Conservation (phyloP, 2,329 filamentous ascomycete species). For the Exophiala sideris region DNA sequence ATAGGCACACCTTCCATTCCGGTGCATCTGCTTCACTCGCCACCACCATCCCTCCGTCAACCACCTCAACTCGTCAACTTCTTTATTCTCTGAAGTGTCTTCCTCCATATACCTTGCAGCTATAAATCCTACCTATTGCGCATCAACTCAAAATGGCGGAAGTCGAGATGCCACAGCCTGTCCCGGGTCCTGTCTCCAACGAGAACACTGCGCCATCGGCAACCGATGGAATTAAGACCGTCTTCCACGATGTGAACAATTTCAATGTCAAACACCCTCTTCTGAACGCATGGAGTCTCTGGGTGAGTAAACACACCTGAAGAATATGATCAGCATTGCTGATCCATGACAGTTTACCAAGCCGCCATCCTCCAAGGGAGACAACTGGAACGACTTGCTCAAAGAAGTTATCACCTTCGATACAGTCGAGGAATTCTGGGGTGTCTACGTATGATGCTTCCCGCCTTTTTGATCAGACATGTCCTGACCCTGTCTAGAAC, state of each 20-base stretch:
- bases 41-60: no score
- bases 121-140: not conserved
- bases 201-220: constrained; percentile 54
- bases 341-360: constrained; percentile 26
- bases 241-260: constrained; percentile 97
- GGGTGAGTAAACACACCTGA: constrained; percentile 57
- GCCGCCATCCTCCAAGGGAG: constrained; percentile 58
- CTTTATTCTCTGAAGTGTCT: not conserved
- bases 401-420: constrained; percentile 99
- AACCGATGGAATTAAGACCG: constrained; percentile 69
- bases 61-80: not conserved
- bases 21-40: no score
- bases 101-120: not conserved
- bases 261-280: constrained; percentile 99
- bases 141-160: constrained; percentile 26
- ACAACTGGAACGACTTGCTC: constrained; percentile 97
- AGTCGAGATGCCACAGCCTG: constrained; percentile 27
- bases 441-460: constrained; percentile 77
- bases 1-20: not conserved
- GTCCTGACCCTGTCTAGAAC: constrained; percentile 60
- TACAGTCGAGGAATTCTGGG: constrained; percentile 99
- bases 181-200: constrained; percentile 27
- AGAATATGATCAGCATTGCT: constrained; percentile 7
- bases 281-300: constrained; percentile 96
- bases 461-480: not conserved